Percentiles rank a stretch among this genome's conserved stretches.
Evolutionary conservation across 768 basidiomycete species (phyloP).

Genomic region (Amanita subjunquillea): DNA sequence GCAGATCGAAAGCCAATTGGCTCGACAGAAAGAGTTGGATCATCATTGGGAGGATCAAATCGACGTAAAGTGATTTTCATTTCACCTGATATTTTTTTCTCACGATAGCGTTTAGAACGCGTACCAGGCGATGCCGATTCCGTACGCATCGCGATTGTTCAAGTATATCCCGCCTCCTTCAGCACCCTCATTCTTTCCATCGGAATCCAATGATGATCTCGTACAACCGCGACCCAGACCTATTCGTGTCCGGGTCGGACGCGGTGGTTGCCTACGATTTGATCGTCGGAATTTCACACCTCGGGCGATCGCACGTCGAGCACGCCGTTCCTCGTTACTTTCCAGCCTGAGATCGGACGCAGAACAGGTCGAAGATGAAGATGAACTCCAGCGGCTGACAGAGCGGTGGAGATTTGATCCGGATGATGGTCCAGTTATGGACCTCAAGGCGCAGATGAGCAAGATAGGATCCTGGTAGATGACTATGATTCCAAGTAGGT

Average conservation of each 20-base stretch:
- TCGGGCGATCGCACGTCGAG: conserved; percentile 13
- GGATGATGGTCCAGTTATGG: conserved; percentile 51
- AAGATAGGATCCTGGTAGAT: conserved; percentile 59
- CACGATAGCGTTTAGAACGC: conserved; percentile 35
- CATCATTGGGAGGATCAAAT: conserved; percentile 81
- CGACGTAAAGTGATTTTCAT: conserved; percentile 43
- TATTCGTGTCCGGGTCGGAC: conserved; percentile 69
- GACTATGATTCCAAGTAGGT: conserved; percentile 51
- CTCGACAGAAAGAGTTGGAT: conserved; percentile 60
- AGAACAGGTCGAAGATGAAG: conserved; percentile 22
- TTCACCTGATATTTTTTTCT: background rate
- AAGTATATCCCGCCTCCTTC: conserved; percentile 41
- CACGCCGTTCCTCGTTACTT: conserved; percentile 19
- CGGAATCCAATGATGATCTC: conserved; percentile 17
- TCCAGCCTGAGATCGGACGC: conserved; percentile 12
- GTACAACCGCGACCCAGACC: conserved; percentile 26
- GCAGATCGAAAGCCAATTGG: conserved; percentile 53
- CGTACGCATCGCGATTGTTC: conserved; percentile 58
- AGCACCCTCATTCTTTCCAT: conserved; percentile 17
- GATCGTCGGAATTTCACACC: conserved; percentile 48
- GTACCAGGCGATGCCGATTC: conserved; percentile 52
- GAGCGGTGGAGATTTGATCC: conserved; percentile 64
- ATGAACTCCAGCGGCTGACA: conserved; percentile 24
- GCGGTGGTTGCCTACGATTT: conserved; percentile 69
- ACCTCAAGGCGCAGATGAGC: conserved; percentile 55